These are phyloP conservation scores for Atalantia buxifolia DNA, from an alignment of 345 rosid species.

Conservation along the genomic window DNA sequence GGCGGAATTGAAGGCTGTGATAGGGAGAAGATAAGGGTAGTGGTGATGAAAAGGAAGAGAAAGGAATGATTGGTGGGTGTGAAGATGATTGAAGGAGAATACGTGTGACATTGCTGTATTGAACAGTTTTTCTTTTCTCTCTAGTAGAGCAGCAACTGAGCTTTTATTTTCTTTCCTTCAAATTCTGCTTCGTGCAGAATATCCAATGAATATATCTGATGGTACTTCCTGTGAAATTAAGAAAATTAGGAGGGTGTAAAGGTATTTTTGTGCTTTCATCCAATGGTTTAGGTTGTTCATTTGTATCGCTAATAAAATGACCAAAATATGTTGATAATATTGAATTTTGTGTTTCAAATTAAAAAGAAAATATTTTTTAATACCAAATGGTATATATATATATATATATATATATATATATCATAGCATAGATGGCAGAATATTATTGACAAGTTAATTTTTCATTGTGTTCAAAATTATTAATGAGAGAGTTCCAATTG, in stretches of 20 bases:
- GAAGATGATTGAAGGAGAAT: conserved; percentile 17
- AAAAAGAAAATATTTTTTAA: too few species aligned
- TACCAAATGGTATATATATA: too few species aligned
- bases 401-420: too few species aligned
- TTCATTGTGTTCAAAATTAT: too few species aligned
- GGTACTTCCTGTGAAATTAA: neutral
- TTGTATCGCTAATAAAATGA: too few species aligned
- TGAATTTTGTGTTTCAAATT: neutral
- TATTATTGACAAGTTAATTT: too few species aligned
- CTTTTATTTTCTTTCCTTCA: neutral
- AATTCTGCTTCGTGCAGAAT: neutral
- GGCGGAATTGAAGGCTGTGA: conserved; percentile 23
- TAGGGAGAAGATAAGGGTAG: conserved; percentile 3
- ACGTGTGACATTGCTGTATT: conserved; percentile 33
- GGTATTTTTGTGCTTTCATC: neutral
- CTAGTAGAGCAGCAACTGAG: too few species aligned
- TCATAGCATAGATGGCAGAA: too few species aligned
- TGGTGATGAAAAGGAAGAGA: conserved; percentile 4
- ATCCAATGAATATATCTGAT: neutral
- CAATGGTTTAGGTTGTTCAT: neutral
- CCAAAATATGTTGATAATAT: neutral
- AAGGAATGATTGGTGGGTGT: conserved; percentile 23
- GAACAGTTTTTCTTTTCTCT: neutral
- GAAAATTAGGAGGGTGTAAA: neutral
- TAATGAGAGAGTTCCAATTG: too few species aligned